phyloP scores from a whole-genome alignment of 2,329 filamentous ascomycete species.

The Monosporascus sp. region DNA sequence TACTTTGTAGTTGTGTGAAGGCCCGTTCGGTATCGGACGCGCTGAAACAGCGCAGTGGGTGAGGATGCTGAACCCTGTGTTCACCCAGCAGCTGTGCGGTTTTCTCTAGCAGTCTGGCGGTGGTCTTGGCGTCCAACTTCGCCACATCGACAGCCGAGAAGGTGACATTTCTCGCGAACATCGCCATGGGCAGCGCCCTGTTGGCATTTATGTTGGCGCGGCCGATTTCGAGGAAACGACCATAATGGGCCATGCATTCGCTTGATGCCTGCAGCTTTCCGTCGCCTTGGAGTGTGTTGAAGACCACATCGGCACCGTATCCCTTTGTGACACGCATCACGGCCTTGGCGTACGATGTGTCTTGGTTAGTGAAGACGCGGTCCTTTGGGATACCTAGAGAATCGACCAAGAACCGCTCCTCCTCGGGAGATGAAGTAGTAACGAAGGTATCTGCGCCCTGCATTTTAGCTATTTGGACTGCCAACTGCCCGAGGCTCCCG shows the following conservation, averaged over 20 bases:
- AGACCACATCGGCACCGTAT: conserved; percentile 27
- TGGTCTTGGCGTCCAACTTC: conserved; percentile 8
- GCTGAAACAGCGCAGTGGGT: conserved; percentile 16
- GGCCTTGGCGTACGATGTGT: conserved; percentile 24
- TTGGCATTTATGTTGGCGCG: conserved; percentile 29
- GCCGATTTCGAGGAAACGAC: conserved; percentile 31
- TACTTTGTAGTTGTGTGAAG: conserved; percentile 18
- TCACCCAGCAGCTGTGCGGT: conserved; percentile 10
- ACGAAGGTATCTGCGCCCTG: conserved; percentile 22
- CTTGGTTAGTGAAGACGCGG: conserved; percentile 28
- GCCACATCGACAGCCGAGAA: conserved; percentile 17
- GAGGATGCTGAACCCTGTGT: conserved; percentile 12
- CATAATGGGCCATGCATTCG: conserved; percentile 30
- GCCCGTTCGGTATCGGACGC: conserved; percentile 15
- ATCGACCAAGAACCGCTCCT: conserved; percentile 25
- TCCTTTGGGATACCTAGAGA: conserved; percentile 22
- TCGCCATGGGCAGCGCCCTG: conserved; percentile 30
- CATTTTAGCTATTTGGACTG: conserved; percentile 13
- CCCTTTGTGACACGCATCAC: conserved; percentile 22
- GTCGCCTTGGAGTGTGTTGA: conserved; percentile 26
- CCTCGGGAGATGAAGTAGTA: conserved; percentile 27
- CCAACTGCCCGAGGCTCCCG: conserved; percentile 15
- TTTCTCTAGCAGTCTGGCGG: conserved; percentile 7
- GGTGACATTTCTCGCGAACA: conserved; percentile 26
- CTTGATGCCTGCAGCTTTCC: conserved; percentile 25